A percentile compares a stretch with the other conserved stretches of the same genome.
Conservation (phyloP, 371 early-diverging fungal species). For the Coemansia sp. region DNA sequence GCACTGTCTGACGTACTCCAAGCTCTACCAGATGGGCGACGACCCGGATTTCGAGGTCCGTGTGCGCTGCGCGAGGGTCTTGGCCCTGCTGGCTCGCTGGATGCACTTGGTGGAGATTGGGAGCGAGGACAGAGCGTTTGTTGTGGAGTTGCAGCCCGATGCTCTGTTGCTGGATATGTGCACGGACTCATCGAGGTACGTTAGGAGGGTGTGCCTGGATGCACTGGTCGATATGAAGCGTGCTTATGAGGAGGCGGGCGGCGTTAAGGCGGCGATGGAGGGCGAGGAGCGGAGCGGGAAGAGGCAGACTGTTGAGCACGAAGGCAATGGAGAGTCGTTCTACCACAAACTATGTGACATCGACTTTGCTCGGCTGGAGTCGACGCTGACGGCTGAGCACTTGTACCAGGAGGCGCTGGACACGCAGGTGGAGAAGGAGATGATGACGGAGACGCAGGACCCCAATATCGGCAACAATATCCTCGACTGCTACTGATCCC, state of each 20-base stretch:
- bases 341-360: constrained; percentile 22
- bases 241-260: background rate
- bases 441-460: constrained; percentile 41
- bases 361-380: constrained; percentile 43
- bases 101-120: too few species aligned
- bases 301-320: too few species aligned
- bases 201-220: constrained; percentile 32
- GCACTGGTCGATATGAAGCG: constrained; percentile 15
- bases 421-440: constrained; percentile 43
- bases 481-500: constrained; percentile 44
- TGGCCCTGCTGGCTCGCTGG: constrained; percentile 18
- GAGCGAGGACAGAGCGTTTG: background rate
- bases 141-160: constrained; percentile 12
- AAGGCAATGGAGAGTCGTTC: too few species aligned
- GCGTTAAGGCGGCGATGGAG: constrained; percentile 1
- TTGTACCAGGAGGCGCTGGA: constrained; percentile 59
- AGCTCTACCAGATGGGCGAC: constrained; percentile 21
- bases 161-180: constrained; percentile 40
- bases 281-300: background rate
- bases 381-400: constrained; percentile 47
- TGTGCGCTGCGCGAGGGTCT: constrained; percentile 37
- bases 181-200: constrained; percentile 48
- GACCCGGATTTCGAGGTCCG: constrained; percentile 53
- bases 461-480: constrained; percentile 48
- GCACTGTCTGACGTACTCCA: constrained; percentile 3